Evolutionary conservation across 2,329 filamentous ascomycete genomes (phyloP), one percentile per base, ranked within the genome.

Genomic region (Decorospora gaudefroyi): DNA sequence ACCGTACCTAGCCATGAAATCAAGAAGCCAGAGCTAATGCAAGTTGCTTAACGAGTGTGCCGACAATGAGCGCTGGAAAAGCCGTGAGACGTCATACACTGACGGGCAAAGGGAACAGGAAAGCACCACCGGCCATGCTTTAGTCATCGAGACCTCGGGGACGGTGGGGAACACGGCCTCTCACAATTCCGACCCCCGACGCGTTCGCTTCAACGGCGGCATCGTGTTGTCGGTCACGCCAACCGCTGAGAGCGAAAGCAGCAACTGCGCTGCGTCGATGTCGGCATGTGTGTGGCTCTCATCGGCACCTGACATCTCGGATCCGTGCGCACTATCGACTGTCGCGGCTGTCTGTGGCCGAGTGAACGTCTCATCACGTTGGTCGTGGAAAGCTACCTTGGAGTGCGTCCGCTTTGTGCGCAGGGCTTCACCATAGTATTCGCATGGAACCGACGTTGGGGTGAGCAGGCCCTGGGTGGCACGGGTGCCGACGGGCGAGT

Each of bases 241-340:
- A n/a, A n/a, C n/a, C n/a, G n/a, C n/a, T n/a, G n/a, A 53, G 8
- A 74, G 55, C 29, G 61, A 57, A 36, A 72, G 45, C 43, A 75
- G 51, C 35, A 62, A 47, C 49, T 66, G 51, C 3, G 72, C 72
- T 11, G 70, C 72, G 15, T 65, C 62, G 5, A 69, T 43, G 9
- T 72, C 68, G 12, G 48, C 43, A 36, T 34, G 29, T 41, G 44
- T 43, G 28, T 49, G 42, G 21, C 34, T 28, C 3, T 43, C 36
- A n/a, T 53, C 49, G 10, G 42, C 39, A 26, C 19, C 32, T 15
- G 19, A 26, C 17, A 42, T 25, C 6, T 29, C 38, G 4, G 30
- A 23, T n/a, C 37, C 42, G 11, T 33, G 17, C 4, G 46, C 43
- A 28, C 36, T 45, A 8, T 49, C 45, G 7, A 39, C 23, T 6